Evolutionary conservation across 352 stramenopile species (phyloP), one percentile per base, ranked within the genome.

Genomic region (Pythium aristosporum): DNA sequence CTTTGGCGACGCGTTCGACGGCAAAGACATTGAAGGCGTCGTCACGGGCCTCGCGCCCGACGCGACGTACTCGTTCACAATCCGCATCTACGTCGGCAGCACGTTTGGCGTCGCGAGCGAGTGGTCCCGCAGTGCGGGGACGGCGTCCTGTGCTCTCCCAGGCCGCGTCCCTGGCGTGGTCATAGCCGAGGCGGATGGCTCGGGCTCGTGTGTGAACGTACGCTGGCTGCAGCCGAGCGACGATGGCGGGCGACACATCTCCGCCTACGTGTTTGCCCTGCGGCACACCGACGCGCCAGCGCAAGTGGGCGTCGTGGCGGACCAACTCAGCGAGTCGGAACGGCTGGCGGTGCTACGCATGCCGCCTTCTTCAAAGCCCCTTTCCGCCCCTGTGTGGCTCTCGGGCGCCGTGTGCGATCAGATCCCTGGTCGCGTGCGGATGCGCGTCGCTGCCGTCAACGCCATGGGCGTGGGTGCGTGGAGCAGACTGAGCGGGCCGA

Each of bases 1-100:
- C 5, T 94, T 94, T 60, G 82, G 82, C 1, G 80, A 91, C 30
- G 82, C 87, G 36, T 91, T 92, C 53, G 83, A 92, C 60, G 83
- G 85, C n/a, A 79, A 78, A 42, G 79, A 89, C 46, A 88, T 94
- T 42, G 72, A 92, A 61, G 77, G 69, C 15, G 61, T 80, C 18
- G 73, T 92, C 41, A 57, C 39, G 11, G 82, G 79, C 0, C 69
- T 94, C 5, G 46, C 67, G 30, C 67, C 85, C 0, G 84, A 91
- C 60, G 85, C 74, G 1, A 57, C 65, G n/a, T 94, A 94, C 63
- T 74, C 74, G 25, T 91, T 94, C 67, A 75, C 74, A 3, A 72
- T 94, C 21, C 83, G 80, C n/a, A 73, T 92, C 28, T 76, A 78
- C 53, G 72, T 92, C 10, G 83, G 76, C 11, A 80, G 88, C 21